Conservation (phyloP, 1,284 basidiomycete genomes). For the Tylopilus sp. region DNA sequence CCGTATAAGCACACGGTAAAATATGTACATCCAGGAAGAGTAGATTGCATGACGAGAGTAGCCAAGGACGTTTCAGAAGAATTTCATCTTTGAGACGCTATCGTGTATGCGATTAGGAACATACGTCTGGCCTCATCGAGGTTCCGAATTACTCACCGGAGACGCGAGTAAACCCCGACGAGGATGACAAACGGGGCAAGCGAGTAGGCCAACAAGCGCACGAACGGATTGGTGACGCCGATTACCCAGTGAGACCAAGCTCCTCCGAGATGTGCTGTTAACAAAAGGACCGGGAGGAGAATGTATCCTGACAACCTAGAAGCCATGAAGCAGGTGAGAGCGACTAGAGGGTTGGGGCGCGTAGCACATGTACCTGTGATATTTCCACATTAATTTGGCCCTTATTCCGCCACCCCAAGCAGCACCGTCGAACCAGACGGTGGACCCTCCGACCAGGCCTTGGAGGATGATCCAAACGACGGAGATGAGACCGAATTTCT, state of each 20-base stretch:
- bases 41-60: background rate
- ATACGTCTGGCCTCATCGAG: background rate
- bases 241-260: slow-evolving; percentile 57
- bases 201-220: slow-evolving; percentile 51
- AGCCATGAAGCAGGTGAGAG: background rate
- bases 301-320: slow-evolving; percentile 63
- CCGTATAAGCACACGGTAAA: slow-evolving; percentile 2
- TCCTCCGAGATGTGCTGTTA: slow-evolving; percentile 61
- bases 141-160: slow-evolving; percentile 40
- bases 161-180: slow-evolving; percentile 39
- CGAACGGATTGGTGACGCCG: slow-evolving; percentile 35
- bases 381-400: slow-evolving; percentile 72
- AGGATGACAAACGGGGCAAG: slow-evolving; percentile 48
- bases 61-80: slow-evolving; percentile 30
- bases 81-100: slow-evolving; percentile 52
- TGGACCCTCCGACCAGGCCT: slow-evolving; percentile 54
- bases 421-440: slow-evolving; percentile 64
- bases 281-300: slow-evolving; percentile 51
- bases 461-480: slow-evolving; percentile 56
- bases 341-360: background rate
- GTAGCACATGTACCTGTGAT: slow-evolving; percentile 52
- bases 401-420: slow-evolving; percentile 61
- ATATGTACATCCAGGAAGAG: background rate
- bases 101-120: slow-evolving; percentile 1
- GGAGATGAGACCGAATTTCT: slow-evolving; percentile 56